Evolutionary conservation across 1,284 basidiomycete species (phyloP).

Genomic region (Puccinia hordei): DNA sequence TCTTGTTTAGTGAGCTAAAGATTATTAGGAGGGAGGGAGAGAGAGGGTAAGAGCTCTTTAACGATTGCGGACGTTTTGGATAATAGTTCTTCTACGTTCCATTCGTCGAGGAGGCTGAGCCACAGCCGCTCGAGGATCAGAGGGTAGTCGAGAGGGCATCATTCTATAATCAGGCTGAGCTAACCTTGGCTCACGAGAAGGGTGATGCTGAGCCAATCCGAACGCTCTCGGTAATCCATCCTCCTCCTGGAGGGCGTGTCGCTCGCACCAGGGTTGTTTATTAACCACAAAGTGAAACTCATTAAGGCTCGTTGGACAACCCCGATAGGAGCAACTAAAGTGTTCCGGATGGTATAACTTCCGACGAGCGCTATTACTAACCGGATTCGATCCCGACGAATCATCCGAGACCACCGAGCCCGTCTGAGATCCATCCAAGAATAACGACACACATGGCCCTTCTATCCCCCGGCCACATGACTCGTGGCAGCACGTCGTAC

Average conservation of each 20-base stretch:
- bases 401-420: slow-evolving; percentile 53
- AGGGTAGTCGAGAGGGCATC: not conserved
- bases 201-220: no score
- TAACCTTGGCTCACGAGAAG: no score
- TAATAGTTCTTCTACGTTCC: slow-evolving; percentile 25
- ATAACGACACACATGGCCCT: slow-evolving; percentile 56
- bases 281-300: slow-evolving; percentile 57
- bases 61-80: slow-evolving; percentile 27
- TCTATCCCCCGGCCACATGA: slow-evolving; percentile 56
- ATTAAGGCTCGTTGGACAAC: slow-evolving; percentile 53
- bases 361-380: no score
- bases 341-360: slow-evolving; percentile 55
- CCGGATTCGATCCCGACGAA: not conserved
- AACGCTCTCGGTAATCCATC: no score
- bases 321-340: slow-evolving; percentile 55
- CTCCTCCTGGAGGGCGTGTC: slow-evolving; percentile 52
- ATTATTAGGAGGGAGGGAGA: no score
- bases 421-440: slow-evolving; percentile 54
- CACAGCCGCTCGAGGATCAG: not conserved
- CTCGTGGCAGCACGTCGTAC: slow-evolving; percentile 54
- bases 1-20: no score
- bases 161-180: no score
- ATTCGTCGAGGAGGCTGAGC: not conserved
- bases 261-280: slow-evolving; percentile 56
- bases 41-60: not conserved